Conservation (phyloP, 148 eudicot species). For the Fagopyrum esculentum region DNA sequence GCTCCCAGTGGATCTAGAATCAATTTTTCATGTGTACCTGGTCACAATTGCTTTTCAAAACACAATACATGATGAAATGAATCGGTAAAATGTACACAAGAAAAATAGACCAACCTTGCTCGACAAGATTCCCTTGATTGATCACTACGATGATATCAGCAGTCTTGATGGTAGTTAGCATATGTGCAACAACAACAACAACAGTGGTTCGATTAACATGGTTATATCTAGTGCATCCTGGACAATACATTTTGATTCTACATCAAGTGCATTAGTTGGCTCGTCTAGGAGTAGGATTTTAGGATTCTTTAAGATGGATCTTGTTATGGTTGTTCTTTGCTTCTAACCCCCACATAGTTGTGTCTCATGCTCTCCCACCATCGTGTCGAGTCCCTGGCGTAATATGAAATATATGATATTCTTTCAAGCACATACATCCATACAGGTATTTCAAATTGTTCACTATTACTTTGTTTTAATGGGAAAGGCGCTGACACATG, state of each 20-base stretch:
- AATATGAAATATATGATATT: neutral
- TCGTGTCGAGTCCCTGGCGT: constrained; percentile 17
- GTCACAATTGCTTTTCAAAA: neutral
- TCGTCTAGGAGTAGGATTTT: constrained; percentile 18
- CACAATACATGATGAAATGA: neutral
- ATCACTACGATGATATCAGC: constrained; percentile 17
- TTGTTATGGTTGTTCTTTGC: constrained; percentile 17
- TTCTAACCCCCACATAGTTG: constrained; percentile 21
- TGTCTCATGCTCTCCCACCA: constrained; percentile 21
- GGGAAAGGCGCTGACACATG: constrained; percentile 16
- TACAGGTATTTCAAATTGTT: neutral
- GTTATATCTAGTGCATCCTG: constrained; percentile 18
- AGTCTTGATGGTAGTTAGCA: constrained; percentile 16
- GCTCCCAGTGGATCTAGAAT: constrained; percentile 59
- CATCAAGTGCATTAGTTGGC: constrained; percentile 19
- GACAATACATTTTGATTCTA: constrained; percentile 15
- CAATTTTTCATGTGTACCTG: constrained; percentile 66
- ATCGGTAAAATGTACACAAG: neutral
- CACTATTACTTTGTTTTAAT: neutral
- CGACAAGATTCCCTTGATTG: constrained; percentile 10
- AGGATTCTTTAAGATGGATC: constrained; percentile 20
- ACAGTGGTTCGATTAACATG: constrained; percentile 17
- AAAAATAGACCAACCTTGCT: constrained; percentile 5
- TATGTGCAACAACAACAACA: constrained; percentile 20
- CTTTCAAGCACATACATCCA: neutral